Percentiles rank a stretch among this genome's conserved stretches.
phyloP scores from a whole-genome alignment of 2,329 filamentous ascomycete species.

The Fusarium continuum region DNA sequence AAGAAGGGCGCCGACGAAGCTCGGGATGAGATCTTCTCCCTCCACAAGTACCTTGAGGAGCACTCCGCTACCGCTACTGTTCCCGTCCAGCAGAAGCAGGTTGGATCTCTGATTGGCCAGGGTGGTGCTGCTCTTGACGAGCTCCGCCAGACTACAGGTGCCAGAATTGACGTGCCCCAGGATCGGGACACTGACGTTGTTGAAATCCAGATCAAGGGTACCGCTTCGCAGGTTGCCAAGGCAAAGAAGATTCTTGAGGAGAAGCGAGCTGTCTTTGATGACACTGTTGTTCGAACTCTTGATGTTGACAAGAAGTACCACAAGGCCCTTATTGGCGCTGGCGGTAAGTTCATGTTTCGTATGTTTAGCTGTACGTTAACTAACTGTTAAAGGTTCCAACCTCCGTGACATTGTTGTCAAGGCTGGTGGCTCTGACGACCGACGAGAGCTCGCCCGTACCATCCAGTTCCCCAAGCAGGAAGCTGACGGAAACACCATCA shows the following conservation, averaged over 20 bases:
- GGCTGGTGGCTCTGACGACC: conserved; percentile 89
- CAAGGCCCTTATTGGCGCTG: conserved; percentile 85
- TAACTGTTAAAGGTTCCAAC: conserved; percentile 72
- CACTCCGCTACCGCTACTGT: conserved; percentile 83
- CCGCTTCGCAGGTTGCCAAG: conserved; percentile 87
- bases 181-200: conserved; percentile 78
- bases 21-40: conserved; percentile 86
- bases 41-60: conserved; percentile 90
- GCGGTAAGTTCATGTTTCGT: conserved; percentile 69
- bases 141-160: conserved; percentile 83
- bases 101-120: conserved; percentile 93
- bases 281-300: conserved; percentile 84
- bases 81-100: conserved; percentile 87
- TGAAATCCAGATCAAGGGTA: conserved; percentile 91
- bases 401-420: conserved; percentile 86
- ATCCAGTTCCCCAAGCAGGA: conserved; percentile 96
- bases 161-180: conserved; percentile 90
- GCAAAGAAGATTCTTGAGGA: conserved; percentile 91
- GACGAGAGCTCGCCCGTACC: conserved; percentile 83
- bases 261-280: conserved; percentile 86
- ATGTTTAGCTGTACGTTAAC: not conserved
- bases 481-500: conserved; percentile 82
- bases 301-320: conserved; percentile 97
- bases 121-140: conserved; percentile 92
- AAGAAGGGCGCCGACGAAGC: conserved; percentile 93